Percentiles rank a stretch among this genome's conserved stretches.
Conservation (phyloP, 768 basidiomycete species). For the Nevesoporus exiguus region DNA sequence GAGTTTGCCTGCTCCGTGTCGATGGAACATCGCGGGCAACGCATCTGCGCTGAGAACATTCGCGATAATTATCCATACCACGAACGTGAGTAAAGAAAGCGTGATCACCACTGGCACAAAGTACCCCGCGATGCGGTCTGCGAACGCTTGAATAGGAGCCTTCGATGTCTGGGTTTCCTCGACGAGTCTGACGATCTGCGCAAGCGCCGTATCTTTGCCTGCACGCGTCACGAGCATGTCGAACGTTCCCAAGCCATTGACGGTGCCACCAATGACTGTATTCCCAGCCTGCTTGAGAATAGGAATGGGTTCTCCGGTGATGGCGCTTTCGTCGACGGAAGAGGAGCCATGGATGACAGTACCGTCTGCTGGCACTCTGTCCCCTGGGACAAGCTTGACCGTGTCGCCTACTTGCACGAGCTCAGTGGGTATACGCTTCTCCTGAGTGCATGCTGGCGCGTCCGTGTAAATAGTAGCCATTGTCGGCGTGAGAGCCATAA, state of each 20-base stretch:
- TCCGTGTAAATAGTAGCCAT: slow-evolving; percentile 97
- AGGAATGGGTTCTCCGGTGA: slow-evolving; percentile 92
- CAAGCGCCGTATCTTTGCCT: slow-evolving; percentile 92
- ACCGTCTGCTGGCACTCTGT: slow-evolving; percentile 95
- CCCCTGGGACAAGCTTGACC: slow-evolving; percentile 92
- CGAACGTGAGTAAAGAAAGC: slow-evolving; percentile 77
- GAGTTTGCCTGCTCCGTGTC: slow-evolving; percentile 78
- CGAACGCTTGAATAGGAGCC: slow-evolving; percentile 97
- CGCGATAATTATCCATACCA: slow-evolving; percentile 77
- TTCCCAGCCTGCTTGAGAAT: slow-evolving; percentile 83
- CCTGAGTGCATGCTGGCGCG: slow-evolving; percentile 70
- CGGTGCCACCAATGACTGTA: slow-evolving; percentile 90
- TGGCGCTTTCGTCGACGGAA: slow-evolving; percentile 91
- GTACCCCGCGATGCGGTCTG: slow-evolving; percentile 89
- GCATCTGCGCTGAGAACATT: slow-evolving; percentile 48
- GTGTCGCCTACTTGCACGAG: slow-evolving; percentile 92
- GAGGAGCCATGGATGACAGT: slow-evolving; percentile 83
- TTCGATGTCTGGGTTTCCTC: slow-evolving; percentile 98
- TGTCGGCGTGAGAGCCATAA: slow-evolving; percentile 92
- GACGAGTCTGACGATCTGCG: slow-evolving; percentile 95
- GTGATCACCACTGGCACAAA: slow-evolving; percentile 92
- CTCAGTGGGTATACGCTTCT: slow-evolving; percentile 91
- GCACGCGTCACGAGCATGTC: slow-evolving; percentile 95
- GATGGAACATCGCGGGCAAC: slow-evolving; percentile 83
- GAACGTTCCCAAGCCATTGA: slow-evolving; percentile 96